Conservation (phyloP, 2,329 filamentous ascomycete species). For the Fonsecaea nubica region DNA sequence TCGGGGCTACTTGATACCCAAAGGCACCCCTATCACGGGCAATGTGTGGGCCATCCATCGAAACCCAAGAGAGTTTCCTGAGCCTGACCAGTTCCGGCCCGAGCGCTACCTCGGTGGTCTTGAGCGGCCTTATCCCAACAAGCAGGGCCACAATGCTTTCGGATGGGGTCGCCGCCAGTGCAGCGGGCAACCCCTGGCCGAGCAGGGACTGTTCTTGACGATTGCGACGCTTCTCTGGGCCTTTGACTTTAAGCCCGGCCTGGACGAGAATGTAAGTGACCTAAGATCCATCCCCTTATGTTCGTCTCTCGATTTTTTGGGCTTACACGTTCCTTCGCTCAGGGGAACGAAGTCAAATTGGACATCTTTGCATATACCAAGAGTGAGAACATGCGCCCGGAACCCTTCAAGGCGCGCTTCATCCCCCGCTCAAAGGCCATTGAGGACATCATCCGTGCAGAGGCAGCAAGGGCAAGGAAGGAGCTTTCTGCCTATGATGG, state of each 20-base stretch:
- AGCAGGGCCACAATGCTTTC: conserved; percentile 62
- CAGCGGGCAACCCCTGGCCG: conserved; percentile 62
- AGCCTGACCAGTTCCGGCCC: conserved; percentile 51
- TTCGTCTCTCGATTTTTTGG: no score
- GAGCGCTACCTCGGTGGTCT: conserved; percentile 49
- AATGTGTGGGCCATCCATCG: conserved; percentile 39
- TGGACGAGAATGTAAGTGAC: conserved; percentile 42
- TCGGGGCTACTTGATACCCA: conserved; percentile 58
- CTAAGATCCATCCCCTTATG: not conserved
- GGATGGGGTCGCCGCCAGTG: conserved; percentile 64
- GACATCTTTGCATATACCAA: conserved; percentile 31
- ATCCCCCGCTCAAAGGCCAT: conserved; percentile 24
- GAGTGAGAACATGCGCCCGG: conserved; percentile 31
- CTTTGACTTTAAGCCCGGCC: conserved; percentile 57
- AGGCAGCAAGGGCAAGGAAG: conserved; percentile 24
- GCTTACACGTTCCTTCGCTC: not conserved
- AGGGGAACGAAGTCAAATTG: conserved; percentile 30
- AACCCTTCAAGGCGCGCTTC: conserved; percentile 32
- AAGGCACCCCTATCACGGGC: conserved; percentile 48
- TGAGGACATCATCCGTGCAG: conserved; percentile 24
- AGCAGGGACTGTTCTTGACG: conserved; percentile 66
- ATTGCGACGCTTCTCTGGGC: conserved; percentile 65
- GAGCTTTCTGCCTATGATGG: conserved; percentile 30
- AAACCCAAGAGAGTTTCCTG: conserved; percentile 49
- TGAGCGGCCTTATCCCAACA: conserved; percentile 56